phyloP scores from a whole-genome alignment of 202 grass and related monocot species.

The Zizania palustris region DNA sequence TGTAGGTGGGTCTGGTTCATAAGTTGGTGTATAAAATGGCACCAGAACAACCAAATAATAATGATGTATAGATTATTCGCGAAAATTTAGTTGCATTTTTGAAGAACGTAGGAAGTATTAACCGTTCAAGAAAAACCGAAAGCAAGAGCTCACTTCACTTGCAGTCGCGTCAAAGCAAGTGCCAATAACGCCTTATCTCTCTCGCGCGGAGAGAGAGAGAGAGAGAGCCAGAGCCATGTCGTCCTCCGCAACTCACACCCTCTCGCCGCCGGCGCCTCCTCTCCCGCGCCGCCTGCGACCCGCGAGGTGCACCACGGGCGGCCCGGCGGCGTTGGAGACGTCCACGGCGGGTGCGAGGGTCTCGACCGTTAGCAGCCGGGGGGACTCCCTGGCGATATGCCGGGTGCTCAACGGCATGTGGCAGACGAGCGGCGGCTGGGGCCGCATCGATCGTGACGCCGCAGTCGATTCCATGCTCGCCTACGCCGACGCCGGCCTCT shows the following conservation, averaged over 20 bases:
- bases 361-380: conserved; percentile 52
- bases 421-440: conserved; percentile 93
- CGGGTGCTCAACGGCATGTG: conserved; percentile 98
- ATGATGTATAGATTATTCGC: too few species aligned
- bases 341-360: conserved; percentile 41
- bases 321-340: conserved; percentile 40
- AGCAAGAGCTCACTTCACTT: too few species aligned
- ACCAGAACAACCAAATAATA: too few species aligned
- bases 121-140: too few species aligned
- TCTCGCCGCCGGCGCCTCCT: conserved; percentile 33
- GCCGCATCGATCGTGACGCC: conserved; percentile 81
- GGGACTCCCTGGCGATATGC: conserved; percentile 84
- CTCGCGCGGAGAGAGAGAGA: not conserved
- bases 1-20: too few species aligned
- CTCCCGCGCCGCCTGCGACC: conserved; percentile 5
- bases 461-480: conserved; percentile 88
- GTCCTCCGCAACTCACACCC: conserved; percentile 9
- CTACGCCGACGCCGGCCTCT: conserved; percentile 75
- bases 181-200: conserved; percentile 43
- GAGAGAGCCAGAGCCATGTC: conserved; percentile 26
- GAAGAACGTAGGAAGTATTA: too few species aligned
- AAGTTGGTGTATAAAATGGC: too few species aligned
- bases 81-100: too few species aligned
- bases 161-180: not conserved
- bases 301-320: conserved; percentile 41